These are phyloP conservation scores for Ustanciosporium gigantosporum DNA, from an alignment of 1,284 basidiomycete species.

Conservation along the genomic window DNA sequence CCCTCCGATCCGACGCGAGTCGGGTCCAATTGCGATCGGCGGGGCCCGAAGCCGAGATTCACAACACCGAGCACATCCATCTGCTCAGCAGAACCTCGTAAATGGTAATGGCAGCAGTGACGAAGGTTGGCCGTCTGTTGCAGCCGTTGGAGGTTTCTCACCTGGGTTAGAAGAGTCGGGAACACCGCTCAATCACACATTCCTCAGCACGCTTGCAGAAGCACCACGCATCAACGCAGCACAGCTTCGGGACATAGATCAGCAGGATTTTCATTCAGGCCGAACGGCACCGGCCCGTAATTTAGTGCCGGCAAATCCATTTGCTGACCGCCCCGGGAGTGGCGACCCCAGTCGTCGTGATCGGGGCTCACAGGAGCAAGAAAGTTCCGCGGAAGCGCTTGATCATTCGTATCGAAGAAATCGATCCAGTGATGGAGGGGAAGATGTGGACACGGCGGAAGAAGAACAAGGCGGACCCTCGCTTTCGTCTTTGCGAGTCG, in stretches of 20 bases:
- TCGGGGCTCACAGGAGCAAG: too few species aligned
- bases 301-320: slow-evolving; percentile 33
- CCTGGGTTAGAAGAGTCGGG: slow-evolving; percentile 44
- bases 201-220: slow-evolving; percentile 64
- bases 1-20: slow-evolving; percentile 18
- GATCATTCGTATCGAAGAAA: slow-evolving; percentile 3
- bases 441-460: slow-evolving; percentile 34
- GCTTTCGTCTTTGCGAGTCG: neutral
- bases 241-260: neutral
- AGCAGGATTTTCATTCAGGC: slow-evolving; percentile 37
- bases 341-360: too few species aligned
- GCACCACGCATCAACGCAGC: slow-evolving; percentile 17
- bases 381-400: too few species aligned
- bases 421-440: slow-evolving; percentile 26
- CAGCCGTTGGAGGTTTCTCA: slow-evolving; percentile 21
- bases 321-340: too few species aligned
- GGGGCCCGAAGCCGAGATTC: neutral
- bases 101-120: neutral
- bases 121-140: slow-evolving; percentile 15
- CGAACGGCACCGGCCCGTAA: slow-evolving; percentile 42
- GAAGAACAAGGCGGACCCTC: slow-evolving; percentile 12
- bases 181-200: slow-evolving; percentile 65
- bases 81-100: too few species aligned
- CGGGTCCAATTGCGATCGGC: slow-evolving; percentile 22
- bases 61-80: neutral